Conservation (phyloP, 2,329 filamentous ascomycete species). For the Cadophora malorum region DNA sequence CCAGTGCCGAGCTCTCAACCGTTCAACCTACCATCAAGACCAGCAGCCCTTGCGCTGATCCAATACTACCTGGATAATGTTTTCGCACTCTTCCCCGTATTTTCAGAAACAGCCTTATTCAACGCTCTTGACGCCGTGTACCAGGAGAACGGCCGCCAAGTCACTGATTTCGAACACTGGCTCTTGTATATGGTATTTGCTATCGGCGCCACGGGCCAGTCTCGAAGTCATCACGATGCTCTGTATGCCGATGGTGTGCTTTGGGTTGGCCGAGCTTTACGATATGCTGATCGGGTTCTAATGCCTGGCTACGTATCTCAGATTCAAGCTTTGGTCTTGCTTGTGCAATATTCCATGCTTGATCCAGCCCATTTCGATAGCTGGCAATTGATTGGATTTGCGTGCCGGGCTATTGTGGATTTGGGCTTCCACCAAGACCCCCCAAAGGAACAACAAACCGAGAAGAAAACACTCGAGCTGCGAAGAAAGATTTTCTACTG, state of each 20-base stretch:
- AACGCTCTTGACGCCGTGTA: conserved; percentile 84
- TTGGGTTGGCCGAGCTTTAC: conserved; percentile 69
- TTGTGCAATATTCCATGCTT: conserved; percentile 88
- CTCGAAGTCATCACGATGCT: conserved; percentile 69
- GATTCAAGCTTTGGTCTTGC: conserved; percentile 84
- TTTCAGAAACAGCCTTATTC: conserved; percentile 80
- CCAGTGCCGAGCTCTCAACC: conserved; percentile 68
- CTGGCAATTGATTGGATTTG: conserved; percentile 93
- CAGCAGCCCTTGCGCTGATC: conserved; percentile 71
- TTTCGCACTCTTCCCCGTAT: conserved; percentile 80
- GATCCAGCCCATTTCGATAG: conserved; percentile 92
- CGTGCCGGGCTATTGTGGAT: conserved; percentile 85
- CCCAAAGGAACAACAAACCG: conserved; percentile 69
- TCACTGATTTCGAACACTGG: conserved; percentile 78
- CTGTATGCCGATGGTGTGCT: conserved; percentile 64
- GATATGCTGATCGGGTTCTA: conserved; percentile 81
- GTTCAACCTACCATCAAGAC: conserved; percentile 71
- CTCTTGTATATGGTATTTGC: conserved; percentile 89
- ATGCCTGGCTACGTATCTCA: conserved; percentile 84
- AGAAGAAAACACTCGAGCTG: conserved; percentile 74
- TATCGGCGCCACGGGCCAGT: conserved; percentile 78
- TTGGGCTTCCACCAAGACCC: conserved; percentile 93
- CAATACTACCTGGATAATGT: conserved; percentile 87
- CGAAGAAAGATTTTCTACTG: conserved; percentile 88
- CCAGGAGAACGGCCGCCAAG: conserved; percentile 65